Conservation (phyloP, 1,139 yeast species). For the Candida pseudocylindracea region DNA sequence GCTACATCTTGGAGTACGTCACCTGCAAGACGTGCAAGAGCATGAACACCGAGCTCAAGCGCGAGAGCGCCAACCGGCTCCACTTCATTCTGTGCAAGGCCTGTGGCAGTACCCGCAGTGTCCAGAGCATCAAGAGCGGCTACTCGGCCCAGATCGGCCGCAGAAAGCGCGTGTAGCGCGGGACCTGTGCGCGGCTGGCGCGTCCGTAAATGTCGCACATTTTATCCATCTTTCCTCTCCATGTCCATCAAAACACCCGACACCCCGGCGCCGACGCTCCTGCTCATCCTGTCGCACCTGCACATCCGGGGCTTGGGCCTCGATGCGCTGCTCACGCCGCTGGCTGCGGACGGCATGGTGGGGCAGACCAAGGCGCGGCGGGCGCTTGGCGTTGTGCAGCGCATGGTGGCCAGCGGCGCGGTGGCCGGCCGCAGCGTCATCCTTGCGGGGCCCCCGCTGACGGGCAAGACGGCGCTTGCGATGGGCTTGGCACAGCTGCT, state of each 20-base stretch:
- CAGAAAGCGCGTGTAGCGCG: conserved; percentile 30
- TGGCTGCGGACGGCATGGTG: conserved; percentile 83
- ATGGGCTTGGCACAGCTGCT: conserved; percentile 85
- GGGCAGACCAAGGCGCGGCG: conserved; percentile 89
- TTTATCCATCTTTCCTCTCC: no score
- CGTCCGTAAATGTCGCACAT: no score
- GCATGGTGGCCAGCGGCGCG: conserved; percentile 82
- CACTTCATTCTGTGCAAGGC: conserved; percentile 96
- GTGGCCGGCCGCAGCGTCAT: conserved; percentile 95
- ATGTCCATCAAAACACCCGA: no score
- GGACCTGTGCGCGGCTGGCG: no score
- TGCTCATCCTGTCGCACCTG: conserved; percentile 87
- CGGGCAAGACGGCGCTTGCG: conserved; percentile 98
- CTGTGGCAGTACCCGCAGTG: conserved; percentile 96
- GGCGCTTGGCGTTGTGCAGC: conserved; percentile 86
- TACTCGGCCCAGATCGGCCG: conserved; percentile 91
- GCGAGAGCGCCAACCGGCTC: conserved; percentile 89
- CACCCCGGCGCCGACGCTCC: conserved; percentile 9
- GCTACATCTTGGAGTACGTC: conserved; percentile 92
- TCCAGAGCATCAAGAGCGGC: conserved; percentile 95
- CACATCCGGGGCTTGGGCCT: conserved; percentile 91
- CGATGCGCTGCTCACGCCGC: conserved; percentile 74
- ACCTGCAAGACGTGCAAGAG: conserved; percentile 98
- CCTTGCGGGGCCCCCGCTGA: conserved; percentile 95
- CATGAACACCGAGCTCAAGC: conserved; percentile 86